Evolutionary conservation across 352 stramenopile species (phyloP).

Genomic region (Pythium guiyangense): DNA sequence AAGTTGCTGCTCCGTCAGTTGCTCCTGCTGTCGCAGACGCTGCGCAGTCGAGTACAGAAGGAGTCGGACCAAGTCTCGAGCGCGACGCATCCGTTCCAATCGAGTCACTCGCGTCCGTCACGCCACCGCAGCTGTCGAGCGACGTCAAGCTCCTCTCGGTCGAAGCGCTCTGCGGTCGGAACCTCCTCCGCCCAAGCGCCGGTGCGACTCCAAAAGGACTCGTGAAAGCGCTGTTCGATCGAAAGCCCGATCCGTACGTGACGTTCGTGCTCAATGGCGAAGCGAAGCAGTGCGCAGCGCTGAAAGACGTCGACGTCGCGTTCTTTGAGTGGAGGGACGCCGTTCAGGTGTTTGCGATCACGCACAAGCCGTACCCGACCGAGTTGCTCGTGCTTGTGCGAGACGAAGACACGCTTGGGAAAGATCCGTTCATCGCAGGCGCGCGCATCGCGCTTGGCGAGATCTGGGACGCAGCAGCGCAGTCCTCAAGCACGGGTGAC

Average conservation of each 20-base stretch:
- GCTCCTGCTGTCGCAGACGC: background rate
- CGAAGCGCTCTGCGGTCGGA: constrained; percentile 26
- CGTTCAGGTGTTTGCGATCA: constrained; percentile 34
- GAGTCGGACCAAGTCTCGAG: background rate
- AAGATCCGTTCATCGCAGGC: constrained; percentile 40
- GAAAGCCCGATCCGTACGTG: constrained; percentile 42
- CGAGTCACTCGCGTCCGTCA: background rate
- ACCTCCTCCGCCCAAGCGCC: constrained; percentile 20
- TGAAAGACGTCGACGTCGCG: constrained; percentile 36
- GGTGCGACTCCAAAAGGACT: constrained; percentile 19
- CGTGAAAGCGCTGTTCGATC: constrained; percentile 38
- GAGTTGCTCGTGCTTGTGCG: constrained; percentile 30
- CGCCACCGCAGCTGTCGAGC: background rate
- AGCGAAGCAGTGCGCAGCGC: constrained; percentile 20
- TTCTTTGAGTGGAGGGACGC: constrained; percentile 49
- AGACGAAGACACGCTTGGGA: constrained; percentile 33
- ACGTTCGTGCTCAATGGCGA: constrained; percentile 24
- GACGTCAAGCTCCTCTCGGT: constrained; percentile 37
- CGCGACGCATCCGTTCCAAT: background rate
- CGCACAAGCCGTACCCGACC: constrained; percentile 24
- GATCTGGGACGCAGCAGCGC: constrained; percentile 19
- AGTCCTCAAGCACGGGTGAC: constrained; percentile 1
- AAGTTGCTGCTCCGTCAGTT: background rate
- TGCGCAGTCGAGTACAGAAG: background rate
- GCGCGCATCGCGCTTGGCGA: constrained; percentile 24